Conservation (phyloP, 1,139 yeast species). For the Debaryomyces udenii region DNA sequence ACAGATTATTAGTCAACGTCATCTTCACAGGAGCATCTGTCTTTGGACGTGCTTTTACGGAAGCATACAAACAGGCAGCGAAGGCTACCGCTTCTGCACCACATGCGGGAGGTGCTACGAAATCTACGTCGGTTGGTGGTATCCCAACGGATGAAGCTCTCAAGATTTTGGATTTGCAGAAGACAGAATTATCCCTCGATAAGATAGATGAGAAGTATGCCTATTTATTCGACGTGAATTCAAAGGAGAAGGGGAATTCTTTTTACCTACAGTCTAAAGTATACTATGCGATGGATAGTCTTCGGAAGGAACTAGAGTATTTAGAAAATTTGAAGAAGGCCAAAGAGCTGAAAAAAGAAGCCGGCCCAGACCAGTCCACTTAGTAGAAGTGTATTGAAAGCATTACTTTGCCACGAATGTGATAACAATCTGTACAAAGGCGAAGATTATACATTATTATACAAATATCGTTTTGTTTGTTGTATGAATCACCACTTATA, state of each 20-base stretch:
- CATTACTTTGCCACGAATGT: background rate
- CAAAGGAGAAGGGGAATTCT: slow-evolving; percentile 92
- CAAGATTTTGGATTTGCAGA: slow-evolving; percentile 83
- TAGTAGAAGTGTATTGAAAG: too few species aligned
- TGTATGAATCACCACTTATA: too few species aligned
- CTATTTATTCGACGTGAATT: slow-evolving; percentile 83
- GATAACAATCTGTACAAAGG: too few species aligned
- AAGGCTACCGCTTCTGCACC: slow-evolving; percentile 69
- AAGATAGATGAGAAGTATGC: slow-evolving; percentile 75
- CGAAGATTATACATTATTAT: too few species aligned
- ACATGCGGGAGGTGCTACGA: slow-evolving; percentile 53
- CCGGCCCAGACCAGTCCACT: slow-evolving; percentile 1
- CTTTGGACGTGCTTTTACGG: slow-evolving; percentile 94
- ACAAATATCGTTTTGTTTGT: too few species aligned
- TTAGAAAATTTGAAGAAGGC: slow-evolving; percentile 38
- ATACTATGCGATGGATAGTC: slow-evolving; percentile 62
- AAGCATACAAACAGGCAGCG: slow-evolving; percentile 96
- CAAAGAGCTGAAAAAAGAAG: slow-evolving; percentile 15
- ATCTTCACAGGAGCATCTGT: slow-evolving; percentile 94
- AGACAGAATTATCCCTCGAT: slow-evolving; percentile 55
- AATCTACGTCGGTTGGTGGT: slow-evolving; percentile 65
- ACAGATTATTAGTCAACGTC: slow-evolving; percentile 85
- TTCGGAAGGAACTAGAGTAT: slow-evolving; percentile 50
- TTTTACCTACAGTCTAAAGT: slow-evolving; percentile 92
- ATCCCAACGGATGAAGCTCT: slow-evolving; percentile 87